A percentile compares a stretch with the other conserved stretches of the same genome.
Evolutionary conservation across 192 early-diverging fungal species (phyloP).

Genomic region (Bifiguratus adelaidae): DNA sequence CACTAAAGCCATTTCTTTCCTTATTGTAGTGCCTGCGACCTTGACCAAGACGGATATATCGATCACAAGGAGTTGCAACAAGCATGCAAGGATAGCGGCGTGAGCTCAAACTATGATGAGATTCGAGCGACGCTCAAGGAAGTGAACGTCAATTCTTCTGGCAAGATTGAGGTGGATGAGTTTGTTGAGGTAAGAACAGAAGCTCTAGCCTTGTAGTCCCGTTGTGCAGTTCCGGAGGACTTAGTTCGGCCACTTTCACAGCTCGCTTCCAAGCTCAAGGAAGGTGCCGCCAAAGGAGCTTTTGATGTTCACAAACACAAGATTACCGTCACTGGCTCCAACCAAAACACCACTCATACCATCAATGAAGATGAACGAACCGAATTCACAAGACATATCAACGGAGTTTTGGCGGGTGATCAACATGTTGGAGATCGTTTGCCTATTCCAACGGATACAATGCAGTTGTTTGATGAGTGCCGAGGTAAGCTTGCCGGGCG

Average conservation of each 20-base stretch:
- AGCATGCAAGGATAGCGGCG: conserved; percentile 50
- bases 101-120: conserved; percentile 62
- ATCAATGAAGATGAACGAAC: conserved; percentile 99
- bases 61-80: conserved; percentile 56
- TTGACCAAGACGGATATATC: conserved; percentile 58
- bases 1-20: not conserved
- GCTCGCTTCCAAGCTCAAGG: conserved; percentile 38
- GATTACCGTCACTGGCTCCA: conserved; percentile 77
- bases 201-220: not conserved
- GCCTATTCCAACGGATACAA: conserved; percentile 86
- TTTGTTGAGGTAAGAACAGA: conserved; percentile 55
- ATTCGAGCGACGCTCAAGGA: conserved; percentile 58
- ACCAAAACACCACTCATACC: conserved; percentile 86
- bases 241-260: conserved; percentile 8
- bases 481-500: conserved; percentile 38
- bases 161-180: conserved; percentile 68
- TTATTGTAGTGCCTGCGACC: conserved; percentile 35
- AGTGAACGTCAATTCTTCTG: conserved; percentile 53
- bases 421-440: conserved; percentile 72
- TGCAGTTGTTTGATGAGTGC: conserved; percentile 96
- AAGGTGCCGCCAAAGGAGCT: conserved; percentile 31
- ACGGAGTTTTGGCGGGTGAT: conserved; percentile 74
- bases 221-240: not conserved
- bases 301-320: conserved; percentile 59
- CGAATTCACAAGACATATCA: conserved; percentile 93